These are phyloP conservation scores for Neonectria ditissima DNA, from an alignment of 2,329 filamentous ascomycete species.

Conservation along the genomic window DNA sequence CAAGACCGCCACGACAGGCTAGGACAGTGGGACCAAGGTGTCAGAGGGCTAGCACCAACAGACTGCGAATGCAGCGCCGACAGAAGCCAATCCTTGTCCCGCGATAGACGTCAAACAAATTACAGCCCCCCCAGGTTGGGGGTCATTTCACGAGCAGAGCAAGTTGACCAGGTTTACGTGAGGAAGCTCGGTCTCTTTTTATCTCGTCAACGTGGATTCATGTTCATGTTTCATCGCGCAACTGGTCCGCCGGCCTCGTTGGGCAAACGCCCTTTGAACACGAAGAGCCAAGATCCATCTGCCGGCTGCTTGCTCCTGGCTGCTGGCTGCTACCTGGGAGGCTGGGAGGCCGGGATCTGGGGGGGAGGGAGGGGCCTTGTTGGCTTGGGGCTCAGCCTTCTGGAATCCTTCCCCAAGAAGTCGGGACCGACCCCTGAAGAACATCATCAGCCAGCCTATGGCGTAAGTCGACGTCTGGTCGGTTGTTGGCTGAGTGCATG, in stretches of 20 bases:
- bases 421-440: slow-evolving; percentile 34
- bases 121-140: not conserved
- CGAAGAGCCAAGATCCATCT: slow-evolving; percentile 12
- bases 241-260: slow-evolving; percentile 7
- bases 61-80: not conserved
- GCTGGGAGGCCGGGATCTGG: not conserved
- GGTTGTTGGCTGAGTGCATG: slow-evolving; percentile 23
- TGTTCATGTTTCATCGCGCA: slow-evolving; percentile 18
- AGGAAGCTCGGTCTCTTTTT: not conserved
- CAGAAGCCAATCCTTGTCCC: not conserved
- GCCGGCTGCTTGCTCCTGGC: slow-evolving; percentile 5
- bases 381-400: slow-evolving; percentile 39
- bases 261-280: not conserved
- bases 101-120: slow-evolving; percentile 13
- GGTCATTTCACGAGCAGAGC: not conserved
- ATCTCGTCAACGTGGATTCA: not conserved
- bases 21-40: not conserved
- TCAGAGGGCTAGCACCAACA: not conserved
- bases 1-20: slow-evolving; percentile 9
- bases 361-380: slow-evolving; percentile 11
- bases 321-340: not conserved
- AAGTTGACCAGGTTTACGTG: slow-evolving; percentile 6
- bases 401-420: slow-evolving; percentile 42
- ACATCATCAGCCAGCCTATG: slow-evolving; percentile 32
- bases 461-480: slow-evolving; percentile 23